Base-by-base conservation (phyloP, 2,329 filamentous ascomycete species). In the Orbilia blumenaviensis region DNA sequence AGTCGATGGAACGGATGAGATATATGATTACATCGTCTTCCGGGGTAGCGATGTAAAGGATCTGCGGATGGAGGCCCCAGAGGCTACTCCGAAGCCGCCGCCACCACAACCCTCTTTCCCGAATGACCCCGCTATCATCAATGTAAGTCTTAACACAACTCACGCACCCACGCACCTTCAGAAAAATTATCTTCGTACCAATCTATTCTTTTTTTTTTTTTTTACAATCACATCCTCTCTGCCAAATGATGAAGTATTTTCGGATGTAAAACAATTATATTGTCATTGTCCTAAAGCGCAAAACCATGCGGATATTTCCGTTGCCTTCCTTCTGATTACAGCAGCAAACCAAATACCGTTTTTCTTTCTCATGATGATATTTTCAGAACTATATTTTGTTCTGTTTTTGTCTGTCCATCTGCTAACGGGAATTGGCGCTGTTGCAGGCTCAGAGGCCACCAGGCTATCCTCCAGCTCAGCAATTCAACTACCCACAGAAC, bases 21-120 rank as follows among this genome's bases (percentile, higher is more conserved):
- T 97, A 81, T 99, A 97, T 86, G 95, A 98, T 83, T 98, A 97
- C 85, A 98, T 99, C 82, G 93, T 99, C 79, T 99, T 99, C 84
- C 91, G 94, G 77, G 95, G 95, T 80, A 97, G 93, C 83, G 95
- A 99, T 86, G 95, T 99, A 82, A 99, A 99, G 85, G 95, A 99
- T 83, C 87, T 99, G 81, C 92, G 93, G 81, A 94, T 99, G 81
- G 94, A 97, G 81, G 91, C 97, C 80, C 88, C 90, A 50, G 89
- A 91, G 42, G 88, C 89, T 80, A 85, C 89, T 78, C 88, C 89
- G 80, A 90, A 92, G 83, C 89, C 93, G 82, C 90, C 90, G 78
- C 89, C 90, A 81, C 90, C 90, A 74, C 69, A 67, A 56, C 90
- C 91, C 62, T 89, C 90, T 78, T 89, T 97, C 81, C 94, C 94